Evolutionary conservation across 495 filamentous ascomycete genomes (phyloP).

Genomic region (Neurospora africana): DNA sequence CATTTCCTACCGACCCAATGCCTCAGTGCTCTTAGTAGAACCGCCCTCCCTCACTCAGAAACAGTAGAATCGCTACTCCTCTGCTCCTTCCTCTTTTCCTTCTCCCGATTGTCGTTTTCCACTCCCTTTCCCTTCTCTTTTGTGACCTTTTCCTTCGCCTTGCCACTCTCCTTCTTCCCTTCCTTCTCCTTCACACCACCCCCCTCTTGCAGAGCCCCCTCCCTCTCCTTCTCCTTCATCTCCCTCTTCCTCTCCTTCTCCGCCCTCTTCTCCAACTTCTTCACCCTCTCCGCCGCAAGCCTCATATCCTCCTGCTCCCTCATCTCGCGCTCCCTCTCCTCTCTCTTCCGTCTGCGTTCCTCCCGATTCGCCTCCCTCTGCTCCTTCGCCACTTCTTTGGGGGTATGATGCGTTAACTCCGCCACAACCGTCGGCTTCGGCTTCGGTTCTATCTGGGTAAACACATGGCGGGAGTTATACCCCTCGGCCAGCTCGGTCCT

Average conservation of each 20-base stretch:
- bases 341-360: background rate
- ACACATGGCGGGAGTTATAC: slow-evolving; percentile 54
- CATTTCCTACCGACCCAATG: background rate
- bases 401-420: background rate
- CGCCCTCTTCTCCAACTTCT: background rate
- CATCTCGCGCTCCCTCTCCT: slow-evolving; percentile 1
- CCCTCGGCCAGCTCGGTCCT: slow-evolving; percentile 48
- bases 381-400: slow-evolving; percentile 1
- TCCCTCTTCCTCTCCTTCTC: background rate
- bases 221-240: background rate
- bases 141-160: background rate
- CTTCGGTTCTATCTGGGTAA: slow-evolving; percentile 27
- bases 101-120: background rate
- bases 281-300: background rate
- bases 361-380: background rate
- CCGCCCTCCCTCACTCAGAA: background rate
- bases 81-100: background rate
- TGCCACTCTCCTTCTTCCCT: background rate
- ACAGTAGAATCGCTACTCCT: background rate
- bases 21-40: no score
- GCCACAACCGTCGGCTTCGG: background rate
- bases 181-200: background rate
- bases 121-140: background rate
- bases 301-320: background rate
- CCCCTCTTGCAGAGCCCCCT: background rate